Base-by-base conservation (phyloP, 352 stramenopile genomes). In the Blastocystis sp. region DNA sequence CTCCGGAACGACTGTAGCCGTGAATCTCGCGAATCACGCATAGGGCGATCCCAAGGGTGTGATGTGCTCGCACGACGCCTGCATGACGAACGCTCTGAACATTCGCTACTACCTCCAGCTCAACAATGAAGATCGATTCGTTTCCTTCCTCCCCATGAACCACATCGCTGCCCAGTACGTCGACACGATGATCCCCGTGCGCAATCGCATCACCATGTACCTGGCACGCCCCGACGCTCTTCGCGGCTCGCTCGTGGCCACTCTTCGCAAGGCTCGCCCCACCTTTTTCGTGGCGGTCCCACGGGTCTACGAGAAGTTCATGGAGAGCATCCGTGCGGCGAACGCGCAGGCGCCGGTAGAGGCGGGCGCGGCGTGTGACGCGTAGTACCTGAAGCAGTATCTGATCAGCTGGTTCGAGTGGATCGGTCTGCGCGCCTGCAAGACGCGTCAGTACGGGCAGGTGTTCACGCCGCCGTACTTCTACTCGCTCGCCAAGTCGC, bases 311-410 rank as follows among this genome's bases (percentile, higher is more conserved):
- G 93, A 94, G 76, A 94, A 94, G 89, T 94, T 95, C 90, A 88
- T 91, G 74, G 90, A 92, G 56, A 90, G 92, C 41, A 64, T 90
- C 69, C 53, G 89, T 34, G 89, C 76, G 3, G 56, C 38, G 38
- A 79, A 79, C 61, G 41, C 78, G 9, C 78, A 88, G 34, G 60
- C 59, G 21, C 48, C 78, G 28, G 78, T 88, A 77, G 38, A 2
- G 7, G 1, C 28, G 21, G 4, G 38, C 38, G 4, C 38, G 38
- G 4, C 28, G 28, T 11, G 4, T 45, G 4, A 88, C 11, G 96
- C 93, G 41, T 97, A 91, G 34, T 94, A 94, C 61, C 89, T 96
- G 67, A 97, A 97, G 91, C 96, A 97, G 91, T 92, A 92, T 70
- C 94, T 98, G 80, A 93, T 93, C 11, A 92, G 90, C 2, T 97